Percentiles rank a stretch among this genome's conserved stretches.
Conservation (phyloP, 495 filamentous ascomycete genomes). For the Saxophila tyrrhenica region DNA sequence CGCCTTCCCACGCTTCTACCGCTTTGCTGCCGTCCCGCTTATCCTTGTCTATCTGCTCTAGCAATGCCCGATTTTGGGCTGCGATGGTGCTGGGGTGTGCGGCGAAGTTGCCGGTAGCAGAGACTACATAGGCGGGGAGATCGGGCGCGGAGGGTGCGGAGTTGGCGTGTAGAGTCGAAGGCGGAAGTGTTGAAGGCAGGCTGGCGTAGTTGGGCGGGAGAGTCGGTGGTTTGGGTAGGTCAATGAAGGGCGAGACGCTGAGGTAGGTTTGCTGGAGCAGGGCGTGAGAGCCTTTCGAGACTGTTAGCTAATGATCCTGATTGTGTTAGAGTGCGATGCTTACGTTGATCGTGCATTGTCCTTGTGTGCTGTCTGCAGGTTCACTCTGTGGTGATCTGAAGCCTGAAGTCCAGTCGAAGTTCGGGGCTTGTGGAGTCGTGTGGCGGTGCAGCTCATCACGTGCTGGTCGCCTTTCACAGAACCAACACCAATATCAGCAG, state of each 20-base stretch:
- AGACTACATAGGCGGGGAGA: slow-evolving; percentile 58
- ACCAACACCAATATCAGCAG: slow-evolving; percentile 23
- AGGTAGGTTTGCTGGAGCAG: slow-evolving; percentile 86
- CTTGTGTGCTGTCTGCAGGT: neutral
- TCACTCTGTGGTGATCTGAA: too few relatives aligned
- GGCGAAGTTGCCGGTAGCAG: slow-evolving; percentile 44
- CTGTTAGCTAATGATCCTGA: neutral
- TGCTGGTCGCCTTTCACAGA: slow-evolving; percentile 20
- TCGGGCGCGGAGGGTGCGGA: slow-evolving; percentile 30
- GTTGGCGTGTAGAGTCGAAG: slow-evolving; percentile 51
- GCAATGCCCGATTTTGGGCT: slow-evolving; percentile 62
- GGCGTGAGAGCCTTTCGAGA: slow-evolving; percentile 57
- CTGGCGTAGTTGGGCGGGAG: slow-evolving; percentile 91
- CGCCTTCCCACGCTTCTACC: slow-evolving; percentile 59
- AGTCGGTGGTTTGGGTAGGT: slow-evolving; percentile 77
- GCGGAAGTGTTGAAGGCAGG: slow-evolving; percentile 74
- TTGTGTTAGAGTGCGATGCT: neutral
- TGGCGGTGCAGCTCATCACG: slow-evolving; percentile 2
- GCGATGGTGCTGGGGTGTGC: slow-evolving; percentile 40
- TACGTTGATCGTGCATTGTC: slow-evolving; percentile 20
- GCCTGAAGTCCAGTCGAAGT: neutral
- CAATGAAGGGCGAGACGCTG: slow-evolving; percentile 88
- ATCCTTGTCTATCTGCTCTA: slow-evolving; percentile 57
- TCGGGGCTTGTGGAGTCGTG: slow-evolving; percentile 2
- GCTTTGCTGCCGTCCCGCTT: slow-evolving; percentile 50